Base-by-base conservation (phyloP, 345 rosid species). In the Salix viminalis region DNA sequence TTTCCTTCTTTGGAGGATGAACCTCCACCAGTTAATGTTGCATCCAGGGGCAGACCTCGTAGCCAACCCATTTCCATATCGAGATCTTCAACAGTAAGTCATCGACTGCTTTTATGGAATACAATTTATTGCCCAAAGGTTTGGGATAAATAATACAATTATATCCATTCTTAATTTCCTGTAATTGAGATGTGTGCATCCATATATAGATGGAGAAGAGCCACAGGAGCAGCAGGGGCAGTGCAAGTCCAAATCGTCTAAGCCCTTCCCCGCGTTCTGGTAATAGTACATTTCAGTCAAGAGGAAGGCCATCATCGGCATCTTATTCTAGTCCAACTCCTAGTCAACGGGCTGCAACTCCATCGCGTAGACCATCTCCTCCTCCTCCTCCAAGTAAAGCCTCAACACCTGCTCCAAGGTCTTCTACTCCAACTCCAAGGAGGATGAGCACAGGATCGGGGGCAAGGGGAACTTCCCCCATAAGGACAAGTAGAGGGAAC, bases 161-260 rank as follows among this genome's bases (percentile, higher is more conserved):
- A 5, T 24, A 60, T 61, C 7, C 37, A 21, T 23, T 65, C 65
- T 46, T 70, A 32, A 36, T 70, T 52, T 56, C 44, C 66, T 42
- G 36, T 34, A 65, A 65, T 54, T 65, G 72, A 77, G 65, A 26
- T 58, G 23, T 58, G 46, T 75, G 52, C 21, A 44, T 70, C 39
- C 32, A 21, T 78, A 30, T 86, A 86, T 86, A 93, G 99, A 90
- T 92, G 97, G 99, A 92, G 84, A 92, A 88, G 89, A 93, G 97
- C 80, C 84, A 87, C 79, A 84, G 94, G 79, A 93, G 97, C 88
- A 92, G 95, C 74, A 89, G 91, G 79, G 98, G 98, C 68, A 93
- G 99, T 81, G 90, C 98, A 72, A 96, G 99, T 82, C 99, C 99
- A 72, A 96, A 88, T 85, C 97, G 97, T 68, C 85, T 87, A 62